Percentiles rank a stretch among this genome's conserved stretches.
phyloP scores from a whole-genome alignment of 768 basidiomycete genomes.

The Trametes meyenii region DNA sequence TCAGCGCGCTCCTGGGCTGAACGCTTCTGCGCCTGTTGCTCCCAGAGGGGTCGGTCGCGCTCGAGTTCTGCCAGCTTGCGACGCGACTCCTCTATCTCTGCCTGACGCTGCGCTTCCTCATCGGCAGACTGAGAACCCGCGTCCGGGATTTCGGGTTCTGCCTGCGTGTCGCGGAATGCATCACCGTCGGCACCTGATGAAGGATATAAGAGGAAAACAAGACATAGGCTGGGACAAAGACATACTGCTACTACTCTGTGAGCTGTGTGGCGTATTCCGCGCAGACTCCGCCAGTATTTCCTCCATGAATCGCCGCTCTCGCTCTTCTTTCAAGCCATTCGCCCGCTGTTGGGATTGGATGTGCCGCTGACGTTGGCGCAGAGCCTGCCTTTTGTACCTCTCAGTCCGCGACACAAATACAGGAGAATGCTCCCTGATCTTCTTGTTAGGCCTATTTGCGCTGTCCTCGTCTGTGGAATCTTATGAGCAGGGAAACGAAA shows the following conservation, averaged over 20 bases:
- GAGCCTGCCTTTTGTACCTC: constrained; percentile 7
- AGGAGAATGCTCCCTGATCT: constrained; percentile 9
- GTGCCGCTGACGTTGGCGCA: constrained; percentile 10
- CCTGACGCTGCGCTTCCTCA: constrained; percentile 41
- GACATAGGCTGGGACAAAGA: too few relatives aligned
- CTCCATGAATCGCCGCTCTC: constrained; percentile 9
- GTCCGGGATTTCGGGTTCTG: background rate
- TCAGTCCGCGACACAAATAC: background rate
- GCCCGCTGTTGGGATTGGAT: background rate
- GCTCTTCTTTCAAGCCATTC: constrained; percentile 8
- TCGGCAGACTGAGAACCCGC: background rate
- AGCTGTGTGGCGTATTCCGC: background rate
- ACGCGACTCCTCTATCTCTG: constrained; percentile 62
- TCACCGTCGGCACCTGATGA: background rate
- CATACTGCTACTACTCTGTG: constrained; percentile 9
- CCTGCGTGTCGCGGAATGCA: background rate
- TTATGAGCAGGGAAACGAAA: background rate
- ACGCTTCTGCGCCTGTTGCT: constrained; percentile 52
- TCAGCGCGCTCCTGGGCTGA: constrained; percentile 47
- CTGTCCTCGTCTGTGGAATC: background rate
- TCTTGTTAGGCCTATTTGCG: constrained; percentile 9
- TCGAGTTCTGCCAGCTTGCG: constrained; percentile 72
- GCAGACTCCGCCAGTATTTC: constrained; percentile 6
- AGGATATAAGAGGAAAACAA: background rate
- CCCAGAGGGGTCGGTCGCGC: constrained; percentile 63